Evolutionary conservation across 176 grass and related monocot genomes (phyloP), one percentile per base, ranked within the genome.

Genomic region (Pontederia crassipes): DNA sequence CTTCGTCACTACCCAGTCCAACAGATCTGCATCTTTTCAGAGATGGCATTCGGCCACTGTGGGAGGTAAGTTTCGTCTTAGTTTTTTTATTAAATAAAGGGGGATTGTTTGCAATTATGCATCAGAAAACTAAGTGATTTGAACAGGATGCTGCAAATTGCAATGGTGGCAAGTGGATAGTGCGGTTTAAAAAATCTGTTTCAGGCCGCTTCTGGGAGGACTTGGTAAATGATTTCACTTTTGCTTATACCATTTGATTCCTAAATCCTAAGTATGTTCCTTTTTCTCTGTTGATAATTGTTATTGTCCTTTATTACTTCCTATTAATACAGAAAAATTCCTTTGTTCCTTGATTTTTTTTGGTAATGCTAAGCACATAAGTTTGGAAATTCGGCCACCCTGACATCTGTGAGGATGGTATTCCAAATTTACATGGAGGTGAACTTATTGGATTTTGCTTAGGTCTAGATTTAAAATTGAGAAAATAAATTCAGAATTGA

Each of bases 131-230:
- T 24, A 24, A 24, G 20, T 74, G 20, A 65, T 60, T 68, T 55
- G 47, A 12, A 9, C 70, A 98, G 88, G 94, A 98, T 65, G 70
- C 84, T 50, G 84, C 94, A 55, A 98, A 93, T 46, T 74, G 68
- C 56, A 89, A 83, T 65, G 94, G 94, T 72, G 94, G 84, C 52
- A 98, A 98, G 72, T 98, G 94, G 94, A 98, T 92, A 62, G 83
- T 98, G 72, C 72, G 88, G 49, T 93, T 98, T 78, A 98, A 92
- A 70, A 98, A 98, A 73, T 65, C 72, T 52, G 78, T 98, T 80
- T 98, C 94, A 75, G 94, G 71, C 52, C 94, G 94, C 61, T 98
- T 93, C 74, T 98, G 94, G 94, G 94, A 98, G 72, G 94, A 98
- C 73, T 75, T 92, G 82, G 94, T 98, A 81, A 79, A 57, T 69